Conservation (phyloP, 192 early-diverging fungal genomes). For the Coemansia sp. region DNA sequence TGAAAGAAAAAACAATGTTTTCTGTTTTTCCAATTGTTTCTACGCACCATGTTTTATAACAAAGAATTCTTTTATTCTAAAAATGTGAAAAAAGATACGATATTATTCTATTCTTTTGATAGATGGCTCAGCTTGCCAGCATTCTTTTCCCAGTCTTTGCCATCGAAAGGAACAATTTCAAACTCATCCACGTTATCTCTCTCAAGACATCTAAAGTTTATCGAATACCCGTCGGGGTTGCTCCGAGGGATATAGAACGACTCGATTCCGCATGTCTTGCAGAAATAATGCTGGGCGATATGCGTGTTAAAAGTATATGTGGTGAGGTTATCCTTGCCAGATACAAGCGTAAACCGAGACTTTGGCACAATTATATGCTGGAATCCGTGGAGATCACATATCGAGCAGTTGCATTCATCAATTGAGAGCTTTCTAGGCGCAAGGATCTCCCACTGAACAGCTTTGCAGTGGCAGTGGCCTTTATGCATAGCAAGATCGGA, state of each 20-base stretch:
- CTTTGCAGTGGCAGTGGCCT: constrained; percentile 44
- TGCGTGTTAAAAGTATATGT: constrained; percentile 58
- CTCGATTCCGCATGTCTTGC: constrained; percentile 52
- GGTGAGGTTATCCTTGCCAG: constrained; percentile 37
- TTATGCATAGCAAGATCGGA: constrained; percentile 23
- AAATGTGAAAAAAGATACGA: neutral
- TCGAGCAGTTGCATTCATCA: constrained; percentile 50
- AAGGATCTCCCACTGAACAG: constrained; percentile 39
- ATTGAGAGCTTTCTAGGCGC: constrained; percentile 31
- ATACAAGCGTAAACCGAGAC: constrained; percentile 28
- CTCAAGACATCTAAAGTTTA: constrained; percentile 51
- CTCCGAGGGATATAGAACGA: constrained; percentile 54
- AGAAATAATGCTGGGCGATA: constrained; percentile 55
- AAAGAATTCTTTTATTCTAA: neutral
- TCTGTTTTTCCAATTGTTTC: constrained; percentile 7
- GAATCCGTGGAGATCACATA: constrained; percentile 44
- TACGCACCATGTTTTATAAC: neutral
- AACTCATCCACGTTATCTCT: constrained; percentile 19
- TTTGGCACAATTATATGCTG: constrained; percentile 45
- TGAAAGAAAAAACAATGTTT: constrained; percentile 8
- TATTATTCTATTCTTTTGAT: constrained; percentile 28
- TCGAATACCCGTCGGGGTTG: constrained; percentile 54
- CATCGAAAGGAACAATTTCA: constrained; percentile 38
- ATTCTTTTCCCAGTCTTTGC: constrained; percentile 48
- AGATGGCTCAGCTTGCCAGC: constrained; percentile 26